Evolutionary conservation across 139 green algal species (phyloP), one percentile per base, ranked within the genome.

Genomic region (Chlorella sp.): DNA sequence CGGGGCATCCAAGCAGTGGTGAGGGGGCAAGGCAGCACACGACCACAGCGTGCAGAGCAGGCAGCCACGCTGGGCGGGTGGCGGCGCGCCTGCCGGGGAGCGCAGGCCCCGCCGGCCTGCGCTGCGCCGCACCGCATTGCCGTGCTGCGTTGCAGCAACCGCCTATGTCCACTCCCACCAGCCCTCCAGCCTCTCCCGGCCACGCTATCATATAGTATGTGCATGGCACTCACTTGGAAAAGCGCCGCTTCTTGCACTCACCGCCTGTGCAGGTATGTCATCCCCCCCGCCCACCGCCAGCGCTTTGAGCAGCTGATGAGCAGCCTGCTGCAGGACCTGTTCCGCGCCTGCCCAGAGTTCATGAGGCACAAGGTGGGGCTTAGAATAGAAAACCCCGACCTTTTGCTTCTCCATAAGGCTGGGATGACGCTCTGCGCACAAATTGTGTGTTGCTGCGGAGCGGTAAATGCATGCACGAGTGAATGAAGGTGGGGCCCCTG

Each of bases 1-100:
- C 90, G 97, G 97, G 11, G 95, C 95, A n/a, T 95, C 95, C 85
- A 99, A 99, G 95, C 93, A 95, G 37, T 97, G 95, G 95, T 93
- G 83, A 85, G 84, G 32, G 24, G 53, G 80, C n/a, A n/a, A n/a
- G n/a, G 48, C 16, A 30, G 18, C 30, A 15, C 30, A 42, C 79
- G 19, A 42, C 48, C 48, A 57, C 48, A 48, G n/a, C 14, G 1
- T 30, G 68, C 68, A 18, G 68, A 26, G 75, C 75, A 42, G 71
- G 71, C 32, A 39, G n/a, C n/a, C n/a, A n/a, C n/a, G n/a, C n/a
- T n/a, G n/a, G n/a, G n/a, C n/a, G n/a, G n/a, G n/a, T n/a, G n/a
- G n/a, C n/a, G n/a, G n/a, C n/a, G n/a, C n/a, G n/a, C n/a, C n/a
- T n/a, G n/a, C n/a, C n/a, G n/a, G n/a, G n/a, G n/a, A n/a, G n/a